A percentile compares a stretch with the other conserved stretches of the same genome.
Evolutionary conservation across 2,329 filamentous ascomycete species (phyloP).

Genomic region (Acrodontium crateriforme): DNA sequence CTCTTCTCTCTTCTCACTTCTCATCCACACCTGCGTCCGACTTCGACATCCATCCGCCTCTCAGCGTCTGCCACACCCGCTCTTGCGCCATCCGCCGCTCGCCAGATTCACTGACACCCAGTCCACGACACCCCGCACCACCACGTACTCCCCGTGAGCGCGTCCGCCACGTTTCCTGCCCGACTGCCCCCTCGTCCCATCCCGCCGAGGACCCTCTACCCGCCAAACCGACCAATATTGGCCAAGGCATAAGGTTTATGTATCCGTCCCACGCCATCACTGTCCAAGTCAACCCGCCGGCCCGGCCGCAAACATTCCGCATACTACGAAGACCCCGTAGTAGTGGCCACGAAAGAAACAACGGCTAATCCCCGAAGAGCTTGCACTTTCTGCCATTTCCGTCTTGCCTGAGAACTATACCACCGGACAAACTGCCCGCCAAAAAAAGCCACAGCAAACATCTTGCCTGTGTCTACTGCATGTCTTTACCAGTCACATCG

Average conservation of each 20-base stretch:
- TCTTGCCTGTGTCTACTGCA: conserved; percentile 32
- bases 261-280: conserved; percentile 95
- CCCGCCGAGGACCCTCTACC: conserved; percentile 4
- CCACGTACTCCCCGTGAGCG: no score
- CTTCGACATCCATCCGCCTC: no score
- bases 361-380: conserved; percentile 56
- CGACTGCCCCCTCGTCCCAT: conserved; percentile 7
- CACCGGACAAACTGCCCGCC: conserved; percentile 1
- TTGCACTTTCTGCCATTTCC: no score
- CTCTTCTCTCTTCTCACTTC: no score
- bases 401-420: neutral
- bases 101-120: no score
- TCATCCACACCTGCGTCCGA: no score
- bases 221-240: no score
- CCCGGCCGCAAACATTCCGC: conserved; percentile 83
- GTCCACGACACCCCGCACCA: no score
- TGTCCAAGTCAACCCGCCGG: conserved; percentile 85
- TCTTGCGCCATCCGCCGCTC: no score
- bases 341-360: conserved; percentile 73
- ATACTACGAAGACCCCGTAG: conserved; percentile 81
- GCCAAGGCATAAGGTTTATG: conserved; percentile 55
- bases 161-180: no score
- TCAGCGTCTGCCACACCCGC: no score
- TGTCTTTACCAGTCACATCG: conserved; percentile 38
- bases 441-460: conserved; percentile 6